Base-by-base conservation (phyloP, 768 basidiomycete species). In the Lactarius vividus region DNA sequence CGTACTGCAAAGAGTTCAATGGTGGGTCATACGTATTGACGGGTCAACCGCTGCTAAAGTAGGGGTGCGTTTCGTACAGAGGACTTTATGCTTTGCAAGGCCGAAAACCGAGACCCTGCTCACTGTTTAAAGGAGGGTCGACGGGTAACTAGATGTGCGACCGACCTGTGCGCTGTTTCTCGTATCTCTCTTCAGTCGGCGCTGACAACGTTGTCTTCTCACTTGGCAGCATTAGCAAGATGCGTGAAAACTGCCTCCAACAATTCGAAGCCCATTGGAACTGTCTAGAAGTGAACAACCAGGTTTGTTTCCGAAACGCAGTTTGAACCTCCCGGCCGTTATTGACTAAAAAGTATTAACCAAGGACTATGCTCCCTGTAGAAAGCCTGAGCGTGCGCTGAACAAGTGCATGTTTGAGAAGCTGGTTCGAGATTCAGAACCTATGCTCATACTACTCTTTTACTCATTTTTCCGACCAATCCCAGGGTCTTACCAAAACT, bases 11-110 rank as follows among this genome's bases (percentile, higher is more conserved):
- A 78, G 92, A 94, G 64, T 96, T 87, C 80, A 98, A 96, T 79
- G 96, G 96, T 98, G 67, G 60, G 90, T 79, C 20, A 40, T 49
- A 57, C 35, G 16, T 54, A 40, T 37, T 35, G 7, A 29, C 11
- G 16, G 49, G 26, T 31, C 13, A 23, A 29, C 49, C 4, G 16
- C 37, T 31, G 26, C 20, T 23, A 13, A 13, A 49, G 28, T 37
- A 54, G 35, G 55, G 3, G 26, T 37, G 44, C 40, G n/a, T 11
- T 52, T 33, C 64, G 1, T 61, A 58, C 74, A 92, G 92, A 94
- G 84, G 91, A 94, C 80, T 94, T 93, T 73, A 96, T 98, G 94
- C 89, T 98, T 61, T 99, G 97, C 85, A 98, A 98, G 80, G 81
- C 86, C 28, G 96, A 98, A 81, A 89, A 84, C 73, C 84, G 89